Percentiles rank a stretch among this genome's conserved stretches.
Conservation (phyloP, 2,329 filamentous ascomycete species). For the Ceratocystis cacaofunesta region DNA sequence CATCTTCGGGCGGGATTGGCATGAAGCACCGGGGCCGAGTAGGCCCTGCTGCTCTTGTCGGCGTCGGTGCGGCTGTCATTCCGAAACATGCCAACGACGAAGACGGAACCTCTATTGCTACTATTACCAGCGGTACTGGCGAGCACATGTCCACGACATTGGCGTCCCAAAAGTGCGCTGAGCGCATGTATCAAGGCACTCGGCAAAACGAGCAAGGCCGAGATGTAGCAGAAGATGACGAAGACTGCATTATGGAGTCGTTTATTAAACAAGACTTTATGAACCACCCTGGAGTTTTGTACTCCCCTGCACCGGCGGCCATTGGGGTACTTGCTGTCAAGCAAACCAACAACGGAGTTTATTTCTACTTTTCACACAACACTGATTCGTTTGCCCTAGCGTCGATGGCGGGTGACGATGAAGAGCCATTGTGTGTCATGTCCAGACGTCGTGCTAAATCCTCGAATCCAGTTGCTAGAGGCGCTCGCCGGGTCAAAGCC, state of each 20-base stretch:
- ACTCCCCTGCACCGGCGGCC: constrained; percentile 68
- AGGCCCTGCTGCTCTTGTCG: constrained; percentile 83
- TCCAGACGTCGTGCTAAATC: constrained; percentile 38
- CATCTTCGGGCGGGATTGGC: constrained; percentile 92
- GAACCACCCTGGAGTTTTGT: constrained; percentile 69
- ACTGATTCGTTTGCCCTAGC: constrained; percentile 79
- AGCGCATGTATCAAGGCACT: constrained; percentile 62
- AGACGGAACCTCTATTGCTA: constrained; percentile 56
- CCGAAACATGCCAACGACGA: constrained; percentile 57
- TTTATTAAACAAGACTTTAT: constrained; percentile 89
- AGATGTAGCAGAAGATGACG: constrained; percentile 55
- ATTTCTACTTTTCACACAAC: constrained; percentile 90
- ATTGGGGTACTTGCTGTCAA: constrained; percentile 88
- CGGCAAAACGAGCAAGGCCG: constrained; percentile 44
- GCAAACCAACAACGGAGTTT: constrained; percentile 59
- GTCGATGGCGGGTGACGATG: constrained; percentile 71
- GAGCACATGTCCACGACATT: constrained; percentile 96
- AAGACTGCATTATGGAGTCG: constrained; percentile 55
- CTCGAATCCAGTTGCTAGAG: constrained; percentile 37
- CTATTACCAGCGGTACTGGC: constrained; percentile 84
- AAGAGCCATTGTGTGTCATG: constrained; percentile 69
- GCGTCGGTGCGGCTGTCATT: constrained; percentile 80
- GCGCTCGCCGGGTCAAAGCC: constrained; percentile 33
- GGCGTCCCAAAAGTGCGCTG: constrained; percentile 74
- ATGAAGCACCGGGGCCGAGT: constrained; percentile 93